Conservation (phyloP, 345 rosid species). For the Aquilaria malaccensis region DNA sequence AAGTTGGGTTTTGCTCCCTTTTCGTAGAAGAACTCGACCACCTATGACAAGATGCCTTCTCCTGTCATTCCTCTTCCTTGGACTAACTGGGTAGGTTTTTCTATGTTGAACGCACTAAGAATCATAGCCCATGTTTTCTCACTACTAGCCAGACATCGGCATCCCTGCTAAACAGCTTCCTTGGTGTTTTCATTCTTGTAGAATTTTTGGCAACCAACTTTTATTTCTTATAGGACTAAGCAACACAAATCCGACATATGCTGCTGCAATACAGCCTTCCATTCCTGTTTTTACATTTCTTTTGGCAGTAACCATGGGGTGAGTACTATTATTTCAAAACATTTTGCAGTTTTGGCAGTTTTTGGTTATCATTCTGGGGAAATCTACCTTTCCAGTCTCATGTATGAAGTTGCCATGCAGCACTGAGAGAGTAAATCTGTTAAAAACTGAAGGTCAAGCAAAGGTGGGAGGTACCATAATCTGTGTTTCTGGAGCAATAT, state of each 20-base stretch:
- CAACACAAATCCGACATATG: constrained; percentile 88
- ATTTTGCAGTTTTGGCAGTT: background rate
- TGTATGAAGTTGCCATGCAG: constrained; percentile 43
- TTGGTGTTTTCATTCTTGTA: constrained; percentile 19
- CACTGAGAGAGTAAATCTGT: constrained; percentile 73
- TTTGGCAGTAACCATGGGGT: constrained; percentile 87
- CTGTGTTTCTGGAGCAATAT: constrained; percentile 72
- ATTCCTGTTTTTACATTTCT: constrained; percentile 89
- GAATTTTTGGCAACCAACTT: constrained; percentile 93
- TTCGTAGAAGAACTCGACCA: constrained; percentile 52
- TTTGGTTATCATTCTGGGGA: background rate
- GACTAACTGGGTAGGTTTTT: constrained; percentile 59
- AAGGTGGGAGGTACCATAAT: constrained; percentile 73
- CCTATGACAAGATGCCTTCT: constrained; percentile 60
- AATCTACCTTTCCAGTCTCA: background rate
- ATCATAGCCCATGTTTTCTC: background rate
- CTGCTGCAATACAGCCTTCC: constrained; percentile 90
- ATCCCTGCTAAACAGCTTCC: constrained; percentile 1
- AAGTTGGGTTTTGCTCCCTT: constrained; percentile 6
- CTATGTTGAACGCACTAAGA: constrained; percentile 1
- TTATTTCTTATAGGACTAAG: constrained; percentile 82
- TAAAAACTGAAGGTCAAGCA: constrained; percentile 72
- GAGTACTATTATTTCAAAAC: constrained; percentile 13
- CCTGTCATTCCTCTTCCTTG: constrained; percentile 67
- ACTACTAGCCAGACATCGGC: no score